A percentile compares a stretch with the other conserved stretches of the same genome.
Evolutionary conservation across 2,329 filamentous ascomycete species (phyloP).

Genomic region (Cladosporium sp.): DNA sequence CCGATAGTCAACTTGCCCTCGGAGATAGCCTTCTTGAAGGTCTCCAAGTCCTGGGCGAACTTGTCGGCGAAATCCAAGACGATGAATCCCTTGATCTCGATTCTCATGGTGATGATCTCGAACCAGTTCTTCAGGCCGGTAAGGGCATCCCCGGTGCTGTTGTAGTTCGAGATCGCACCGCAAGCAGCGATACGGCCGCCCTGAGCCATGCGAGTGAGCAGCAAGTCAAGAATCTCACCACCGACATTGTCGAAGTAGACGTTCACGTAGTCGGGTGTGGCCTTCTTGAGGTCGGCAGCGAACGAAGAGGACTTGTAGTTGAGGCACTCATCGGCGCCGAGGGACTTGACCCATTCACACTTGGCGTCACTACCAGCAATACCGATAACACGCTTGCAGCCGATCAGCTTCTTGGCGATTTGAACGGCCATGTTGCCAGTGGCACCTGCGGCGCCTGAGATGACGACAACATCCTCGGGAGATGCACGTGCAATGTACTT

Average conservation of each 20-base stretch:
- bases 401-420: slow-evolving; percentile 52
- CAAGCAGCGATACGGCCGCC: slow-evolving; percentile 68
- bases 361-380: slow-evolving; percentile 56
- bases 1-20: slow-evolving; percentile 50
- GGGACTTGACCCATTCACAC: slow-evolving; percentile 51
- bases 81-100: slow-evolving; percentile 30
- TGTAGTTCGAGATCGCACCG: slow-evolving; percentile 70
- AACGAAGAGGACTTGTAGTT: slow-evolving; percentile 56
- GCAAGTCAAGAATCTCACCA: slow-evolving; percentile 68
- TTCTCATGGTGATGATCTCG: slow-evolving; percentile 37
- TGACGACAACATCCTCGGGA: slow-evolving; percentile 48
- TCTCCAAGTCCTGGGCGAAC: slow-evolving; percentile 25
- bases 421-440: slow-evolving; percentile 54
- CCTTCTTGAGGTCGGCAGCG: slow-evolving; percentile 47
- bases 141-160: slow-evolving; percentile 48
- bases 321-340: slow-evolving; percentile 56
- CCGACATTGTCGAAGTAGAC: slow-evolving; percentile 76
- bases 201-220: slow-evolving; percentile 62
- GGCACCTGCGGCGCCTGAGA: slow-evolving; percentile 51
- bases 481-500: slow-evolving; percentile 41
- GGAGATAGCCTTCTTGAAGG: slow-evolving; percentile 36
- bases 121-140: slow-evolving; percentile 40
- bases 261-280: slow-evolving; percentile 54
- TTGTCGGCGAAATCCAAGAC: slow-evolving; percentile 29
- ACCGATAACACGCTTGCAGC: slow-evolving; percentile 50